These are phyloP conservation scores for Rhynchosporium agropyri DNA, from an alignment of 2,329 filamentous ascomycete genomes.

Conservation along the genomic window DNA sequence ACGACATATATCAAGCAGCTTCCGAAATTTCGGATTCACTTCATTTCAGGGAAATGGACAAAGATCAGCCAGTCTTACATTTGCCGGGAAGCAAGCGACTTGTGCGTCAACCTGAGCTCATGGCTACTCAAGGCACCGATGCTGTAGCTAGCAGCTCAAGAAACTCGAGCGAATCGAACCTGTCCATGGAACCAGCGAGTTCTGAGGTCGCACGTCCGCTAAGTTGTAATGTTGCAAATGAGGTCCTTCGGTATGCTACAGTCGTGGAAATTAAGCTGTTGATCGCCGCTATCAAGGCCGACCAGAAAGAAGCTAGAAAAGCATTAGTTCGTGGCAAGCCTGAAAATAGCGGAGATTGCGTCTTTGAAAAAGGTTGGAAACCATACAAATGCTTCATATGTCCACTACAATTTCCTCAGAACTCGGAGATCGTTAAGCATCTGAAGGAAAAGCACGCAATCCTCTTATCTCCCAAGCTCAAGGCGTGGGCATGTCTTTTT, in stretches of 20 bases:
- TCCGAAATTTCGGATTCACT: no score
- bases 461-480: neutral
- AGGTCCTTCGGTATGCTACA: neutral
- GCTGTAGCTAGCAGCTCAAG: neutral
- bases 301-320: neutral
- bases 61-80: neutral
- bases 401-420: neutral
- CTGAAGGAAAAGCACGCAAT: neutral
- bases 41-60: neutral
- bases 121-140: neutral
- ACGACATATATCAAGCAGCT: neutral
- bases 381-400: constrained; percentile 6
- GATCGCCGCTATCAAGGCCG: neutral
- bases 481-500: constrained; percentile 5
- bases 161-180: neutral
- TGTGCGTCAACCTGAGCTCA: neutral
- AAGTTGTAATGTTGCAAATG: neutral
- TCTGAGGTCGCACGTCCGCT: no score
- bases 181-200: neutral
- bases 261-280: neutral
- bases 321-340: neutral
- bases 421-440: neutral
- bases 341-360: neutral
- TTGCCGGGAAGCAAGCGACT: neutral
- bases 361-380: neutral